phyloP scores from a whole-genome alignment of 2,329 filamentous ascomycete species.

The Xylariaceae sp. region DNA sequence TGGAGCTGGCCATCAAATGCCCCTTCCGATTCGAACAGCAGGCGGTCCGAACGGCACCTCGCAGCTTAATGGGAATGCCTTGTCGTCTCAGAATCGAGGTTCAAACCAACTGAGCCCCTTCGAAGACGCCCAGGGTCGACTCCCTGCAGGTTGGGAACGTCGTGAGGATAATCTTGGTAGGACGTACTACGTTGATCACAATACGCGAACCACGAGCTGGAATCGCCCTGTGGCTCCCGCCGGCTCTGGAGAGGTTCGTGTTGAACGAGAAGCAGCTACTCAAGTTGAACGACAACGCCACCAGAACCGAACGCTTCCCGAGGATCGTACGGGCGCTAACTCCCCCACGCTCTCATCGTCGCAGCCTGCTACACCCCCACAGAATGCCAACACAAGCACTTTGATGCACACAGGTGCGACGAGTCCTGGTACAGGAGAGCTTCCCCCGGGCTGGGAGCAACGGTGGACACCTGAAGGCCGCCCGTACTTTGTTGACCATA shows the following conservation, averaged over 20 bases:
- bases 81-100: conserved; percentile 36
- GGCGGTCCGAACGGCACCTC: conserved; percentile 41
- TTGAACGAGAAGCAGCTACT: conserved; percentile 82
- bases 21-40: conserved; percentile 43
- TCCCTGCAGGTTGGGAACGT: conserved; percentile 93
- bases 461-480: conserved; percentile 91
- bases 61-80: conserved; percentile 35
- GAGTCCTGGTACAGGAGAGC: conserved; percentile 88
- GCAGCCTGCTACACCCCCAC: conserved; percentile 36
- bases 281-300: conserved; percentile 90
- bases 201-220: conserved; percentile 95
- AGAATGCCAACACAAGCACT: conserved; percentile 53
- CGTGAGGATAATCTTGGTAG: conserved; percentile 91
- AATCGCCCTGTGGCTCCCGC: conserved; percentile 72
- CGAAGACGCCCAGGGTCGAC: conserved; percentile 88
- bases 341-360: conserved; percentile 72
- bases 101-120: conserved; percentile 77
- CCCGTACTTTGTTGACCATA: conserved; percentile 97
- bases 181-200: conserved; percentile 98
- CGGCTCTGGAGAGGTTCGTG: conserved; percentile 72
- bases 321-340: conserved; percentile 89
- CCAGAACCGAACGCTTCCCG: conserved; percentile 91
- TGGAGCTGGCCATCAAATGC: conserved; percentile 36
- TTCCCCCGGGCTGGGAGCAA: conserved; percentile 95
- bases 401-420: conserved; percentile 96